Base-by-base conservation (phyloP, 768 basidiomycete species). In the Pisolithus tinctorius region DNA sequence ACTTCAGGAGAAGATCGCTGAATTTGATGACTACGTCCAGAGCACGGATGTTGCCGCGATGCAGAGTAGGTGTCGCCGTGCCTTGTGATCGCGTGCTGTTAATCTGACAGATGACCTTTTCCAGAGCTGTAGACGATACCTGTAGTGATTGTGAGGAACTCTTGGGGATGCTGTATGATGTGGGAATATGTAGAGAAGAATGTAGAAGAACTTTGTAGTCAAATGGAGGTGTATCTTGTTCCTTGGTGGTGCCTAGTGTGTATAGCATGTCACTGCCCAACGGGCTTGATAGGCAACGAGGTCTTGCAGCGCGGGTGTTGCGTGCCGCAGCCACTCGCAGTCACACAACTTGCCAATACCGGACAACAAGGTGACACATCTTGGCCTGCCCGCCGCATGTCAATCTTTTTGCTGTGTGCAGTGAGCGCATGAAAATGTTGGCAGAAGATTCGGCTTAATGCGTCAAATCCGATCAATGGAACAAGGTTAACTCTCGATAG, bases 41-140 rank as follows among this genome's bases (percentile, higher is more conserved):
- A 93, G 90, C 69, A 76, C 87, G 29, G 93, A 97, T 67, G 69
- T 97, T 56, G 84, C 87, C 58, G 93, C 92, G 55, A 94, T 94
- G 92, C 92, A 93, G 71, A 93, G 90, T 92, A 67, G 47, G 58
- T 49, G 30, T 11, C 38, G 14, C 37, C 4, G 29, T 45, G 13
- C 20, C 34, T 42, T 39, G 4, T 23, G 3, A 9, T 0, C 10
- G 25, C 13, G 27, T 42, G 23, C 4, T 20, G 29, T 8, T 13
- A 10, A 14, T 29, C 8, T 5, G 20, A 36, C 53, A 59, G 4
- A 64, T 27, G 38, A 13, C 29, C 2, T n/a, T 10, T 47, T 51
- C 1, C 9, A 67, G 65, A 67, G 41, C 49, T 67, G 1, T 67
- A 11, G 47, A 25, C 5, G 16, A 34, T 47, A 47, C 45, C 30